A percentile compares a stretch with the other conserved stretches of the same genome.
Conservation (phyloP, 2,329 filamentous ascomycete genomes). For the Rutstroemia sp. region DNA sequence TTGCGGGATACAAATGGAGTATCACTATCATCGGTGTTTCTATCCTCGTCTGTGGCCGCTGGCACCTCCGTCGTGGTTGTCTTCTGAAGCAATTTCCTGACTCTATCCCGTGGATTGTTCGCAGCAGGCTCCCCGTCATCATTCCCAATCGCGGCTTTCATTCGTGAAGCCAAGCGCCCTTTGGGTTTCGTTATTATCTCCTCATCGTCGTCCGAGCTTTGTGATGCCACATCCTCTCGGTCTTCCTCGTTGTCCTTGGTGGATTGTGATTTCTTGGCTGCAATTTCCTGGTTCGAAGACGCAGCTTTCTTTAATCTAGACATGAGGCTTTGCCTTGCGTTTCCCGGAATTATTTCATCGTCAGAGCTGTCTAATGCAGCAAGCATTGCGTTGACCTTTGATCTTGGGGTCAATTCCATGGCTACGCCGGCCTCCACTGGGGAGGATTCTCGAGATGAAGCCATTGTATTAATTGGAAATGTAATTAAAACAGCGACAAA, state of each 20-base stretch:
- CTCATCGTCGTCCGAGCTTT: slow-evolving; percentile 32
- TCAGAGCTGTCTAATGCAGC: slow-evolving; percentile 44
- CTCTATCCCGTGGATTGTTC: slow-evolving; percentile 34
- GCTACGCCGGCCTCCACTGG: slow-evolving; percentile 38
- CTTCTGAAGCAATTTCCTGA: slow-evolving; percentile 36
- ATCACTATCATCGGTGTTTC: slow-evolving; percentile 28
- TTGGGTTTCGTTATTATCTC: slow-evolving; percentile 47
- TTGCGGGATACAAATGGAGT: slow-evolving; percentile 22
- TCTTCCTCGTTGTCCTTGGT: neutral
- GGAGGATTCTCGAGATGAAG: slow-evolving; percentile 41
- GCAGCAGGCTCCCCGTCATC: slow-evolving; percentile 14
- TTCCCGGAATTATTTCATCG: slow-evolving; percentile 20
- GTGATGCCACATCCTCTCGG: neutral
- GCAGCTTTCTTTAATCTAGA: slow-evolving; percentile 10
- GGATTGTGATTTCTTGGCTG: neutral
- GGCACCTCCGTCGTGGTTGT: slow-evolving; percentile 19
- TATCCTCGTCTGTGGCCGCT: slow-evolving; percentile 29
- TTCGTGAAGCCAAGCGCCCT: slow-evolving; percentile 57
- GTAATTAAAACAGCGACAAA: neutral
- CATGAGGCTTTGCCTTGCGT: slow-evolving; percentile 17
- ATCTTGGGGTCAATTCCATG: slow-evolving; percentile 39
- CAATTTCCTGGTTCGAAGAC: slow-evolving; percentile 9
- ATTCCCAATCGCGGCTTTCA: slow-evolving; percentile 38
- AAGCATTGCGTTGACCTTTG: slow-evolving; percentile 48
- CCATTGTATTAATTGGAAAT: slow-evolving; percentile 33